A percentile compares a stretch with the other conserved stretches of the same genome.
These are phyloP conservation scores for Vigna reflexopilosa DNA, from an alignment of 306 rosid genomes.

Conservation along the genomic window DNA sequence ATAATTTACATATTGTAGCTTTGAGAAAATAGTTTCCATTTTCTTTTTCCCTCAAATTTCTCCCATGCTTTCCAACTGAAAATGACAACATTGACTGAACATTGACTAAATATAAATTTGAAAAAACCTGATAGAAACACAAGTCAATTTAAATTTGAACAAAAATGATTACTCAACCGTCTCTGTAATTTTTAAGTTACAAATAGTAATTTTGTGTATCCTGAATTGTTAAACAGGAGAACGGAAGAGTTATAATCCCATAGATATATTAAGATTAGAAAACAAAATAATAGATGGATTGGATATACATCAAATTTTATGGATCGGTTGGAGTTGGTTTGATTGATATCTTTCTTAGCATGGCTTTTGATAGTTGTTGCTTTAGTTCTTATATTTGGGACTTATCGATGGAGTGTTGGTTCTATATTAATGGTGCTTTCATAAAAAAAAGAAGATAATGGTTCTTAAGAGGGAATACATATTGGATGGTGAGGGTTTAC, in stretches of 20 bases:
- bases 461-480: background rate
- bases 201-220: background rate
- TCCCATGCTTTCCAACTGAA: conserved; percentile 14
- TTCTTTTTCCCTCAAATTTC: background rate
- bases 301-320: background rate
- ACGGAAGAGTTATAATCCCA: background rate
- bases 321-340: background rate
- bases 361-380: background rate
- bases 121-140: background rate
- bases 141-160: background rate
- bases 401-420: background rate
- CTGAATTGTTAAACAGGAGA: background rate
- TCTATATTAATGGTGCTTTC: background rate
- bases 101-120: background rate
- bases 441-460: background rate
- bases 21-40: background rate
- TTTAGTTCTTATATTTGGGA: background rate
- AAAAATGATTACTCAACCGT: background rate
- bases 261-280: background rate
- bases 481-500: background rate
- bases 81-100: background rate
- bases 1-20: background rate
- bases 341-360: background rate
- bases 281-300: background rate
- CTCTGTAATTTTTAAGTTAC: background rate